Percentiles rank a stretch among this genome's conserved stretches.
Evolutionary conservation across 306 rosid genomes (phyloP).

Genomic region (Delonix regia): DNA sequence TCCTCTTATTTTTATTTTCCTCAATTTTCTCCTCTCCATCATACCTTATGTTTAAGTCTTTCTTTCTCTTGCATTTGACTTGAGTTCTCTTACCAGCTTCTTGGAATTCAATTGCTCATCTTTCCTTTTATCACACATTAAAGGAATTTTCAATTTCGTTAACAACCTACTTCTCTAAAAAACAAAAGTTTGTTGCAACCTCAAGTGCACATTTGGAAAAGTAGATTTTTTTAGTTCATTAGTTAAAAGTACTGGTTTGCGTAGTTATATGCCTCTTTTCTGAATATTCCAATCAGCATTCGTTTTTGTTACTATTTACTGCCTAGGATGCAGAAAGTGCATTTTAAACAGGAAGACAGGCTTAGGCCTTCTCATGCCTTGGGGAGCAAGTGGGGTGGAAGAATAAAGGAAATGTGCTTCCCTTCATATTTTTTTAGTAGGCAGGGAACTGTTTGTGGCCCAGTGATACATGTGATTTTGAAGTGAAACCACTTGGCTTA

Average conservation of each 20-base stretch:
- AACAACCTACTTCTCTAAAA: neutral
- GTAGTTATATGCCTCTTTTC: neutral
- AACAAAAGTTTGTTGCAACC: neutral
- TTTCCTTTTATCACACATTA: neutral
- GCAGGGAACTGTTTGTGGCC: constrained; percentile 17
- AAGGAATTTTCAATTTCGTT: neutral
- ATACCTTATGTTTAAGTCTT: neutral
- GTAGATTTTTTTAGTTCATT: neutral
- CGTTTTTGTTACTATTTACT: neutral
- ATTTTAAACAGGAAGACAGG: neutral
- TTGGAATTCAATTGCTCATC: neutral
- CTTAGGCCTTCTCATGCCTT: neutral
- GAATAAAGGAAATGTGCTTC: neutral
- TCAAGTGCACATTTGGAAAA: neutral
- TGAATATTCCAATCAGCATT: neutral
- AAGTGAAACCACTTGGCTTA: constrained; percentile 28
- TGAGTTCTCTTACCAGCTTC: neutral
- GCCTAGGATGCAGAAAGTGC: constrained; percentile 10
- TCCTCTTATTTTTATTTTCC: neutral
- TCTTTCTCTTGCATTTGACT: neutral
- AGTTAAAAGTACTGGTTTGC: neutral
- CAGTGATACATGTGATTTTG: neutral
- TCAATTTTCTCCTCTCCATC: neutral
- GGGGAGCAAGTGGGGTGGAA: neutral
- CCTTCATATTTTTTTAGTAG: constrained; percentile 16